Base-by-base conservation (phyloP, 164 flowering plant species). In the Macadamia integrifolia region DNA sequence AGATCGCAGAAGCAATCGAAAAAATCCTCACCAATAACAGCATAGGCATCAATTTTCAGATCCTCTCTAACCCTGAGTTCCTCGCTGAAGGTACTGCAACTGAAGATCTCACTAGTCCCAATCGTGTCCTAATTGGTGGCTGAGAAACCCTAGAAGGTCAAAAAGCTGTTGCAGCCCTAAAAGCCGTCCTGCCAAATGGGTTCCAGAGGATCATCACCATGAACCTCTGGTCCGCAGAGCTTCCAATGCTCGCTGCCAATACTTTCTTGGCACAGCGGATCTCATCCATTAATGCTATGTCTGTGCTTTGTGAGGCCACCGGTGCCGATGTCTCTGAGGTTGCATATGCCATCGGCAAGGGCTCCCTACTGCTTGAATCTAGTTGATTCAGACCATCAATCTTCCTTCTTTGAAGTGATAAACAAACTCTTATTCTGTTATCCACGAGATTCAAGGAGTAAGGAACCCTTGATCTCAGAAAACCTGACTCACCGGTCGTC, bases 1-100 rank as follows among this genome's bases (percentile, higher is more conserved):
- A 72, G 57, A 75, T 75, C 0, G 78, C 78, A 0, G 78, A 75
- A 72, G 78, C 78, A 9, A 75, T 75, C 12, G 78, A 75, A n/a
- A 75, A 68, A 75, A 75, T 75, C 48, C 65, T 75, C 1, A 75
- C 68, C 13, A 73, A 74, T 66, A 74, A 74, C 61, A 58, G 69
- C 69, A 32, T n/a, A 3, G 73, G 73, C 14, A 23, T 23, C 23
- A 23, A 23, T 23, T 23, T 23, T 23, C 23, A 23, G 23, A 23
- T 23, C 23, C 23, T 74, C 14, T 74, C 76, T 1, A 74, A 74
- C 32, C 76, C 76, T 0, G 76, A 74, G 59, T 74, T 74, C 69
- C 73, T 74, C 3, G 76, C 76, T 0, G 76, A 74, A 60, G 76
- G 73, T n/a, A 74, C 76, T 9, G 77, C 74, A 9, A 57, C 66